Base-by-base conservation (phyloP, 2,329 filamentous ascomycete species). In the Cercospora sp. region DNA sequence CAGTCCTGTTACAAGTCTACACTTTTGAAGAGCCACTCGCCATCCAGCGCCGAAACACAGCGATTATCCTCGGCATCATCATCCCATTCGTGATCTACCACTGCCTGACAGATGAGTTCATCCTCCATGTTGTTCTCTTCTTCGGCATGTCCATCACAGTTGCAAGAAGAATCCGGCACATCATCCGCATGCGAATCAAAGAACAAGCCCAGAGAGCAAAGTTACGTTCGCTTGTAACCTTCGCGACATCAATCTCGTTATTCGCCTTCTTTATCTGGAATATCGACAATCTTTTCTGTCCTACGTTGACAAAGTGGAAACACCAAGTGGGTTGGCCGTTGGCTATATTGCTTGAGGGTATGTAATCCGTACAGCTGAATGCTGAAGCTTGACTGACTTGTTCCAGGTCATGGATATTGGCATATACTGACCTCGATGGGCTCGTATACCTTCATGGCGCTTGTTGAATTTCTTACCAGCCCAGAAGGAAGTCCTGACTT, bases 281-380 rank as follows among this genome's bases (percentile, higher is more conserved):
- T 66, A 76, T 95, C 63, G 92, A 96, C 76, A 94, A 92, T 69
- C 81, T 86, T n/a, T 91, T 88, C 77, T 96, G 92, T 77, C 81
- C 83, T n/a, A 84, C 83, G 26, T 79, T 94, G 67, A 86, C 88
- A n/a, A 77, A 77, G 57, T 90, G 87, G 87, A 86, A 92, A 64
- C 86, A 88, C 63, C 78, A 85, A 53, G 80, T 95, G 26, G 89
- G 90, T 12, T 83, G 94, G 73, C 92, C 92, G 0, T 94, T 91
- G 91, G 90, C 91, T 0, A 83, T 93, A 16, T 69, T 94, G 3
- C 83, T 95, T 1, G 89, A 91, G 74, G 87, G 62, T 64, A 33
- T 16, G 53, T n/a, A 20, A 23, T 16, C 4, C n/a, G 16, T 31
- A 23, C 3, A 23, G 3, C 3, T 13, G 18, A 3, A 20, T 36